These are phyloP conservation scores for Penicillium diatomitis DNA, from an alignment of 495 filamentous ascomycete species.

Conservation along the genomic window DNA sequence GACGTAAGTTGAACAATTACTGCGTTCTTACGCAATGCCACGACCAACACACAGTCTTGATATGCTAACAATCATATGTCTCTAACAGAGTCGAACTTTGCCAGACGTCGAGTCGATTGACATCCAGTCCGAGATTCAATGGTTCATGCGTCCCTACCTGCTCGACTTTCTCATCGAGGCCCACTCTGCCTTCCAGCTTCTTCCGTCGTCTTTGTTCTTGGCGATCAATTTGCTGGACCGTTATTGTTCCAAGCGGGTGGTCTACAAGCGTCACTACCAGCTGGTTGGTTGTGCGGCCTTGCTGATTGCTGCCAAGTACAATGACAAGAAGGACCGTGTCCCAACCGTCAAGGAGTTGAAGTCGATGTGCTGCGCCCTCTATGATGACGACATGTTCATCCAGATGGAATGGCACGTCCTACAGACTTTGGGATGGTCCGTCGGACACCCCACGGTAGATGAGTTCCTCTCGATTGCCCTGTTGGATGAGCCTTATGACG, in stretches of 20 bases:
- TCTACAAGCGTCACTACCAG: conserved; percentile 99
- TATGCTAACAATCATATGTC: no score
- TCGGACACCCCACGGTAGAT: conserved; percentile 93
- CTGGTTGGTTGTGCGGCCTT: conserved; percentile 93
- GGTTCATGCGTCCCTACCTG: conserved; percentile 98
- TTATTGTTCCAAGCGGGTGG: conserved; percentile 96
- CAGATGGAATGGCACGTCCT: conserved; percentile 99
- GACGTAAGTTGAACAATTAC: conserved; percentile 52
- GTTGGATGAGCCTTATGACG: conserved; percentile 56
- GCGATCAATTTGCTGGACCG: conserved; percentile 94
- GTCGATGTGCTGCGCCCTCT: conserved; percentile 97
- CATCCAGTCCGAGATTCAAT: conserved; percentile 97
- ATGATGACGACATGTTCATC: conserved; percentile 99
- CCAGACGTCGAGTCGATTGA: conserved; percentile 97
- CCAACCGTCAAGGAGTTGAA: conserved; percentile 92
- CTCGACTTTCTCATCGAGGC: conserved; percentile 98
- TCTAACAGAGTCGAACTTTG: conserved; percentile 68
- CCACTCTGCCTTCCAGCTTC: conserved; percentile 84
- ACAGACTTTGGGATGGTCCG: conserved; percentile 91
- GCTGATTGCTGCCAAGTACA: conserved; percentile 96
- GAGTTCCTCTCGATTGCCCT: conserved; percentile 74
- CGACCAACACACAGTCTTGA: no score
- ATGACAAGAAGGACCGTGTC: conserved; percentile 94
- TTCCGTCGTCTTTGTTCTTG: conserved; percentile 90
- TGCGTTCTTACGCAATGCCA: no score